A percentile compares a stretch with the other conserved stretches of the same genome.
phyloP scores from a whole-genome alignment of 106 monocot species.

The Dioscorea dumetorum region DNA sequence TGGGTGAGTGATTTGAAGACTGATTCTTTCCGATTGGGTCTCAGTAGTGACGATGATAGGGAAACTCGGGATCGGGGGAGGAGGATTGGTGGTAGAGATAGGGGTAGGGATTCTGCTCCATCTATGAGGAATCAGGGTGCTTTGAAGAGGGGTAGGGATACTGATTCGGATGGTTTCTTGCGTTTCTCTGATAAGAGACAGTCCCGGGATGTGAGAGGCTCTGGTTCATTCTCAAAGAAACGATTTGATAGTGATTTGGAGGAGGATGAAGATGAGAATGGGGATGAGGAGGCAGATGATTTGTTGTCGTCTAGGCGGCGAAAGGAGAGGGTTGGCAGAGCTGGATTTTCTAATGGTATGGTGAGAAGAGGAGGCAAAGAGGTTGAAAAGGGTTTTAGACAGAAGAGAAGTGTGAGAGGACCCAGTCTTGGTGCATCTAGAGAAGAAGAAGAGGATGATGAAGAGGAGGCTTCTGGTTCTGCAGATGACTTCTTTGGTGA shows the following conservation, averaged over 20 bases:
- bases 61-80: neutral
- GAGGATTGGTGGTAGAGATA: constrained; percentile 3
- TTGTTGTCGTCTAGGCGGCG: constrained; percentile 10
- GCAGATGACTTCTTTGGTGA: constrained; percentile 32
- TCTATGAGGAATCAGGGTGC: neutral
- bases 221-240: constrained; percentile 5
- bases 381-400: constrained; percentile 8
- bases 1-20: constrained; percentile 67
- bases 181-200: too few species aligned
- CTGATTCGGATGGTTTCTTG: neutral
- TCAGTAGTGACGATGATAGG: constrained; percentile 24
- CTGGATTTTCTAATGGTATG: constrained; percentile 14
- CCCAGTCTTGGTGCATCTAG: constrained; percentile 12
- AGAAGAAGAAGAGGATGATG: constrained; percentile 26
- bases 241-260: constrained; percentile 23
- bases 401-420: constrained; percentile 2
- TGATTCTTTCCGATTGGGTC: constrained; percentile 19
- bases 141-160: constrained; percentile 4
- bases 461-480: constrained; percentile 23
- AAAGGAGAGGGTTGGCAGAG: constrained; percentile 6
- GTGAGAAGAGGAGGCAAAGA: constrained; percentile 27
- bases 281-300: constrained; percentile 4
- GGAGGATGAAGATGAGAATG: constrained; percentile 32
- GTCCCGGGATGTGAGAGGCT: neutral
- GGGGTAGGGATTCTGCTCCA: constrained; percentile 6